Conservation (phyloP, 768 basidiomycete species). For the Clavulina sp. region DNA sequence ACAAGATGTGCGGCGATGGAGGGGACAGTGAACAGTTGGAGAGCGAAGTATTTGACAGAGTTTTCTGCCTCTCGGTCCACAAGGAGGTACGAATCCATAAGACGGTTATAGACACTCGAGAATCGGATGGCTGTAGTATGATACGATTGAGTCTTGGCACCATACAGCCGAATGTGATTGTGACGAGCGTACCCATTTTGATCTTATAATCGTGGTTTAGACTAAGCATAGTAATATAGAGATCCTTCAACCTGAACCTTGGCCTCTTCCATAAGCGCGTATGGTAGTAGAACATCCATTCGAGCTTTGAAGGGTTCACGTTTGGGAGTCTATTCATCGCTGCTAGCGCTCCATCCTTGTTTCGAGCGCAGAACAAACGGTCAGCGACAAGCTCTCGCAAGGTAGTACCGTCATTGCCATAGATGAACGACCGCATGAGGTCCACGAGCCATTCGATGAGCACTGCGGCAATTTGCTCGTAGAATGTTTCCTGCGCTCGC, state of each 20-base stretch:
- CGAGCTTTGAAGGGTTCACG: conserved; percentile 41
- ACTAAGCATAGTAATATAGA: conserved; percentile 58
- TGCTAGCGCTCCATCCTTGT: conserved; percentile 30
- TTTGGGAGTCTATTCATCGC: conserved; percentile 21
- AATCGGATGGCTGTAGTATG: conserved; percentile 54
- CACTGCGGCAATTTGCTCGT: conserved; percentile 67
- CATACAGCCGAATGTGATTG: not conserved
- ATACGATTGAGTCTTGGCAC: not conserved
- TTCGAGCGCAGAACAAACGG: conserved; percentile 47
- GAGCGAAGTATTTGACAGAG: conserved; percentile 81
- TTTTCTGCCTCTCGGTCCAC: conserved; percentile 90
- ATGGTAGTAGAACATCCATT: conserved; percentile 67
- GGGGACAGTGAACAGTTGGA: conserved; percentile 86
- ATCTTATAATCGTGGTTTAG: conserved; percentile 59
- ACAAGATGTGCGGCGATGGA: conserved; percentile 69
- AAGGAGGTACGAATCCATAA: conserved; percentile 83
- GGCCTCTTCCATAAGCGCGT: conserved; percentile 74
- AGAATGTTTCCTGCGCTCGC: conserved; percentile 70
- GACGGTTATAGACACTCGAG: conserved; percentile 63
- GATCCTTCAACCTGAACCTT: conserved; percentile 60
- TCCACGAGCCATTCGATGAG: conserved; percentile 79
- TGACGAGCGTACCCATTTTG: conserved; percentile 44
- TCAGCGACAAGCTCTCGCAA: conserved; percentile 57
- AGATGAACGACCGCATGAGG: conserved; percentile 44
- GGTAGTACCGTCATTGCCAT: conserved; percentile 42